A percentile compares a stretch with the other conserved stretches of the same genome.
Conservation (phyloP, 352 stramenopile genomes). For the Phytophthora cajani region DNA sequence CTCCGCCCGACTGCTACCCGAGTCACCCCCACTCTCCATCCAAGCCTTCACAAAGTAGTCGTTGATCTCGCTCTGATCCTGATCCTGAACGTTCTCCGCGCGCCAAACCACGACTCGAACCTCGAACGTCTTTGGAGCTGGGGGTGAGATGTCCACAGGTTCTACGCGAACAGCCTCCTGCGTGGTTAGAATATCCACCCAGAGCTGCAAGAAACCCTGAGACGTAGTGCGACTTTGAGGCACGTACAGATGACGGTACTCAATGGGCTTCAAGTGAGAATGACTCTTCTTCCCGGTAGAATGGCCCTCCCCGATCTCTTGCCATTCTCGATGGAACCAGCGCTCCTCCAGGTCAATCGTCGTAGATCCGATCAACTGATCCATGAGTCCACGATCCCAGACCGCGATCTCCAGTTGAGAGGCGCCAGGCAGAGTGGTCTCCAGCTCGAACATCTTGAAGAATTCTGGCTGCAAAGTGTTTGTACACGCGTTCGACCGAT, state of each 20-base stretch:
- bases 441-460: conserved; percentile 69
- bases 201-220: conserved; percentile 80
- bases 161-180: conserved; percentile 71
- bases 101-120: conserved; percentile 92
- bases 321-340: conserved; percentile 92
- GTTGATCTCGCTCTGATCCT: conserved; percentile 82
- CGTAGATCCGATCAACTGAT: conserved; percentile 92
- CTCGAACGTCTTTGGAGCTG: conserved; percentile 78
- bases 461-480: conserved; percentile 88
- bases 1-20: conserved; percentile 35
- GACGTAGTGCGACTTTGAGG: conserved; percentile 66
- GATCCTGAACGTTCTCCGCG: conserved; percentile 81
- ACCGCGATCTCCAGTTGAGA: conserved; percentile 83
- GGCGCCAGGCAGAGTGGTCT: conserved; percentile 72
- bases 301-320: conserved; percentile 53
- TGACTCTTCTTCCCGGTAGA: conserved; percentile 1
- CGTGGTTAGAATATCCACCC: conserved; percentile 91
- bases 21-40: conserved; percentile 70
- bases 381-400: conserved; percentile 81
- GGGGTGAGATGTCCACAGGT: conserved; percentile 72
- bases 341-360: conserved; percentile 94
- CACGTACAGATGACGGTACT: conserved; percentile 88
- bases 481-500: conserved; percentile 65
- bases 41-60: conserved; percentile 94
- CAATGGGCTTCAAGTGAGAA: conserved; percentile 79